Evolutionary conservation across 495 filamentous ascomycete species (phyloP).

Genomic region (Cercophora sp.): DNA sequence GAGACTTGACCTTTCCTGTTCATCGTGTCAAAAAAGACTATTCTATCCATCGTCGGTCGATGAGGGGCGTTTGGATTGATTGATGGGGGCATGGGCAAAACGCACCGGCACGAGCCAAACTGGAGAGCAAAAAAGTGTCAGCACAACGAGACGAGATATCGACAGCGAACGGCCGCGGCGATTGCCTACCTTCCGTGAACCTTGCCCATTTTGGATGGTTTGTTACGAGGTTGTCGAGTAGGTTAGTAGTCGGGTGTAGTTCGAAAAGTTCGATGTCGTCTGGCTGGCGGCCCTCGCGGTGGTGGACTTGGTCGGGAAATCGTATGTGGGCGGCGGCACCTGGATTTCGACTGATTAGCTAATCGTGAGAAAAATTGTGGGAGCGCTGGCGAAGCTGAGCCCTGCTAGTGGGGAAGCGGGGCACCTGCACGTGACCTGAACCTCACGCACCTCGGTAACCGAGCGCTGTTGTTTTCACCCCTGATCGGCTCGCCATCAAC

Average conservation of each 20-base stretch:
- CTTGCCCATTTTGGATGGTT: slow-evolving; percentile 36
- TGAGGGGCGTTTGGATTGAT: too few species aligned
- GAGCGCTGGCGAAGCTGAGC: slow-evolving; percentile 9
- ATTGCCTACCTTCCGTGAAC: slow-evolving; percentile 34
- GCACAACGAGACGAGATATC: background rate
- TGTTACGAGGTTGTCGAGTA: slow-evolving; percentile 4
- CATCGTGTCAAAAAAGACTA: too few species aligned
- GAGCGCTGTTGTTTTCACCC: background rate
- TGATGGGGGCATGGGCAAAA: too few species aligned
- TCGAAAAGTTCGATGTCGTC: slow-evolving; percentile 3
- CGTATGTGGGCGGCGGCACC: background rate
- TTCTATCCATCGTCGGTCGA: too few species aligned
- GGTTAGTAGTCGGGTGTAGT: slow-evolving; percentile 5
- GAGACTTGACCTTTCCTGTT: slow-evolving; percentile 47
- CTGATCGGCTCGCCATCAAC: background rate
- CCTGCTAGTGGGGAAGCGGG: background rate
- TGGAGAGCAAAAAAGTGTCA: slow-evolving; percentile 12
- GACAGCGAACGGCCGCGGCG: background rate
- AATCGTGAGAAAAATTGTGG: slow-evolving; percentile 28
- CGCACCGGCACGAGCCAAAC: slow-evolving; percentile 38
- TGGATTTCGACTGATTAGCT: slow-evolving; percentile 19
- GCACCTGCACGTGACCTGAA: background rate
- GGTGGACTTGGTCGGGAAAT: background rate
- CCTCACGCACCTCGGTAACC: background rate
- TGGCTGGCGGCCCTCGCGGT: background rate